Base-by-base conservation (phyloP, 495 filamentous ascomycete genomes). In the Stereocaulon alpinum region DNA sequence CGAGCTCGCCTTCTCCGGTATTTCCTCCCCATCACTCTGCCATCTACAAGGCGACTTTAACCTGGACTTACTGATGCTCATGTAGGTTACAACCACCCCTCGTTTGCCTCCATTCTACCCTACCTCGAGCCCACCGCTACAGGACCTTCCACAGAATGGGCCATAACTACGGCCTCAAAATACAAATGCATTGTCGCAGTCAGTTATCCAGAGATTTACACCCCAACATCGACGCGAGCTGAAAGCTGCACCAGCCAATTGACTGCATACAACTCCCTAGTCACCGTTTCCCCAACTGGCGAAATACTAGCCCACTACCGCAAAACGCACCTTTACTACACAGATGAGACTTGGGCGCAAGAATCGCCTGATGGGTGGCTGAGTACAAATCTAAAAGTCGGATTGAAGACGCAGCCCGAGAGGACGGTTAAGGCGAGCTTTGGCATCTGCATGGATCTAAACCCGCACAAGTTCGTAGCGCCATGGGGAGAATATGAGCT, bases 321-420 rank as follows among this genome's bases (percentile, higher is more conserved):
- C 64, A 98, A 98, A 69, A 77, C 76, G 24, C 91, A 91, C 64
- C 79, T 98, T 58, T 97, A 92, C 70, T 88, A 87, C 72, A 93
- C 89, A 1, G 92, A 97, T 67, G 89, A 90, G 66, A 87, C 83
- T 0, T 98, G 93, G 93, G 90, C 92, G 1, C 69, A 77, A 2
- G 91, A 96, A 72, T 88, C 89, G 12, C 67, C 71, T 20, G 72
- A 74, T 5, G 84, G 85, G 17, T 89, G 70, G 54, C 68, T 80
- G 15, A 61, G 63, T n/a, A 71, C 52, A 9, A 34, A 48, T 4
- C 41, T 59, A 5, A 60, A 20, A 14, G 37, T 61, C 7, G 56
- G 22, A 6, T 24, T 30, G 4, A 65, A 57, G 30, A 61, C 52
- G 11, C 34, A 18, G 11, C 29, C 40, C 2, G 40, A 32, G 45